These are phyloP conservation scores for Mercurialis annua DNA, from an alignment of 345 rosid species.

Conservation along the genomic window DNA sequence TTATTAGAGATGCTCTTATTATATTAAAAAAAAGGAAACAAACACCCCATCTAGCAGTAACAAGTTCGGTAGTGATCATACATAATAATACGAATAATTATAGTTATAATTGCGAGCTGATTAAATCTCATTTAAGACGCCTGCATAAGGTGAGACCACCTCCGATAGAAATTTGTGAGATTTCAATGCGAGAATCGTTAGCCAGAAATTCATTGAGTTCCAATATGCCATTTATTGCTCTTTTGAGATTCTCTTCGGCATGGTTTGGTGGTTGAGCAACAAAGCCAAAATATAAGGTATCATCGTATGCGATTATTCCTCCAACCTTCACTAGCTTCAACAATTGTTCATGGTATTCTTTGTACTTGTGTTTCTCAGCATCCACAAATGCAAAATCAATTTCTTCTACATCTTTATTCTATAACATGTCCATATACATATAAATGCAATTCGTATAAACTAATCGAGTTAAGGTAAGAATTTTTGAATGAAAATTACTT, in stretches of 20 bases:
- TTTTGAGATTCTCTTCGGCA: constrained; percentile 24
- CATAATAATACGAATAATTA: too few species aligned
- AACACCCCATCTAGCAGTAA: too few species aligned
- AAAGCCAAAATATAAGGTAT: constrained; percentile 47
- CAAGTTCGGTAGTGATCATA: too few species aligned
- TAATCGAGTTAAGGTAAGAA: too few species aligned
- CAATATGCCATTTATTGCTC: constrained; percentile 20
- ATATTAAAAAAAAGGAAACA: too few species aligned
- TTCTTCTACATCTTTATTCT: too few species aligned
- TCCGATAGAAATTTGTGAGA: constrained; percentile 48
- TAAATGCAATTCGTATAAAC: too few species aligned
- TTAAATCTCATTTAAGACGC: constrained; percentile 2
- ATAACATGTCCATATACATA: too few species aligned
- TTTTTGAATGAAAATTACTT: too few species aligned
- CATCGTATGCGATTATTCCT: constrained; percentile 55
- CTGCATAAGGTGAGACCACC: constrained; percentile 51
- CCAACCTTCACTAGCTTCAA: constrained; percentile 49
- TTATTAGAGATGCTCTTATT: too few species aligned
- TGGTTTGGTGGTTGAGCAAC: constrained; percentile 31
- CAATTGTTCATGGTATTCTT: constrained; percentile 37
- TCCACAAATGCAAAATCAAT: constrained; percentile 59
- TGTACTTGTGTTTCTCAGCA: constrained; percentile 40
- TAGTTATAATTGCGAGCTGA: too few species aligned
- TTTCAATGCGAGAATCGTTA: constrained; percentile 42
- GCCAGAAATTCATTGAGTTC: constrained; percentile 39